Percentiles rank a stretch among this genome's conserved stretches.
Conservation (phyloP, 1,284 basidiomycete genomes). For the Heterobasidion parviporum region DNA sequence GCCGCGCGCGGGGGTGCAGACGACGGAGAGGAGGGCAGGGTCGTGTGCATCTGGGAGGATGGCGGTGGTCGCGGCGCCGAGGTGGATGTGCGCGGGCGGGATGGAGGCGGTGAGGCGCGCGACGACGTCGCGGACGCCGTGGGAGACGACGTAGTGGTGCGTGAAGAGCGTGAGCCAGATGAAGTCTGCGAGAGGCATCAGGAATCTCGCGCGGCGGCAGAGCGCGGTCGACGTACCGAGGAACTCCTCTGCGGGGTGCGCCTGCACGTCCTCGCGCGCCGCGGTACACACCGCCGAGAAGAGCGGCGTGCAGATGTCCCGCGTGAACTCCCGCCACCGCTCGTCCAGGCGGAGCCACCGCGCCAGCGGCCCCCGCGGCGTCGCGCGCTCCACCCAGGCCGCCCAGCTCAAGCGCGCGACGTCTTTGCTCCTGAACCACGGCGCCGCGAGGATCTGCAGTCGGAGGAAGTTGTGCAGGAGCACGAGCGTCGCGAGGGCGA, state of each 20-base stretch:
- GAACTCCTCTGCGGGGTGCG: constrained; percentile 54
- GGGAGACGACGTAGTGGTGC: constrained; percentile 49
- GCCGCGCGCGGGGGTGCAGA: constrained; percentile 23
- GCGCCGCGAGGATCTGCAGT: constrained; percentile 41
- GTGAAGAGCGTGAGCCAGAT: constrained; percentile 52
- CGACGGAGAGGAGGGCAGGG: constrained; percentile 25
- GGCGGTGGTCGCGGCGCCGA: constrained; percentile 39
- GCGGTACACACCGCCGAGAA: constrained; percentile 71
- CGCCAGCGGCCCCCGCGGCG: constrained; percentile 31
- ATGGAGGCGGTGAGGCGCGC: constrained; percentile 32
- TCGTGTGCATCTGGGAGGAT: constrained; percentile 29
- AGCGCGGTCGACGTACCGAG: constrained; percentile 34
- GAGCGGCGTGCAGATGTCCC: constrained; percentile 48
- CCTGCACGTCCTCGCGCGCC: constrained; percentile 36
- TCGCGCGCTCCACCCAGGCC: constrained; percentile 36
- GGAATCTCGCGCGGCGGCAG: neutral
- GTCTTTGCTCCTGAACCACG: constrained; percentile 30
- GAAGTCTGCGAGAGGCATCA: constrained; percentile 37
- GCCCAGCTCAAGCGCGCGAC: constrained; percentile 31
- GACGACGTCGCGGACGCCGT: constrained; percentile 51
- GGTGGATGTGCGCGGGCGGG: constrained; percentile 35
- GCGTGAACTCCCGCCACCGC: constrained; percentile 46
- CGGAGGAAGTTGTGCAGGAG: constrained; percentile 38
- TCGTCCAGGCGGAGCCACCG: constrained; percentile 33
- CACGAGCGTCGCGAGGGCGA: constrained; percentile 31